phyloP scores from a whole-genome alignment of 169 alveolate genomes.

The Plasmodium cynomolgi region DNA sequence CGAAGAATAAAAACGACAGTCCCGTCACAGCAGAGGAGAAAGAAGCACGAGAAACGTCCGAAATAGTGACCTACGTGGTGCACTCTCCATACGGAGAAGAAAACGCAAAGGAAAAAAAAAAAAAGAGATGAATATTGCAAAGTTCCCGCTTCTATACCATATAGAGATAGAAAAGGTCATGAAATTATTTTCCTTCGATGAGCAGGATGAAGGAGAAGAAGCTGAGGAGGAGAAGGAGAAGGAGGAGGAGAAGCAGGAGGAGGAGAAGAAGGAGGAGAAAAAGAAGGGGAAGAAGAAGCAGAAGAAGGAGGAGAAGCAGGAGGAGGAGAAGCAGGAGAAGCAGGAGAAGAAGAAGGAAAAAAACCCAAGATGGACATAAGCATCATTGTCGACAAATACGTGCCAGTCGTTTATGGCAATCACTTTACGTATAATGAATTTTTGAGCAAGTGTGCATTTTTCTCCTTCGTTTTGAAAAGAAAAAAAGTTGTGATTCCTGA shows the following conservation, averaged over 20 bases:
- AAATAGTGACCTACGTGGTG: not conserved
- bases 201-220: not conserved
- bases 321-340: not conserved
- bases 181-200: not conserved
- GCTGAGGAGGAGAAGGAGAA: not conserved
- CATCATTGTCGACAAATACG: not conserved
- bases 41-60: not conserved
- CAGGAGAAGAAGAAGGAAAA: not conserved
- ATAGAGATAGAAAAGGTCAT: not conserved
- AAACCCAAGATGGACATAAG: not conserved
- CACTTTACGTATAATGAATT: slow-evolving; percentile 34
- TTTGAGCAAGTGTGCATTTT: slow-evolving; percentile 29
- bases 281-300: not conserved
- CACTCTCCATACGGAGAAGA: not conserved
- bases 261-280: not conserved
- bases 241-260: no score
- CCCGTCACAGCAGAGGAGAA: not conserved
- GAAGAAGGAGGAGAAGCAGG: not conserved
- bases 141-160: not conserved
- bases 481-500: slow-evolving; percentile 34
- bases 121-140: not conserved
- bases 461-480: slow-evolving; percentile 21
- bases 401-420: slow-evolving; percentile 33
- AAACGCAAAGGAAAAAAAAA: not conserved
- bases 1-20: not conserved